Evolutionary conservation across 2,329 filamentous ascomycete species (phyloP).

Genomic region (Blastomyces percursus): DNA sequence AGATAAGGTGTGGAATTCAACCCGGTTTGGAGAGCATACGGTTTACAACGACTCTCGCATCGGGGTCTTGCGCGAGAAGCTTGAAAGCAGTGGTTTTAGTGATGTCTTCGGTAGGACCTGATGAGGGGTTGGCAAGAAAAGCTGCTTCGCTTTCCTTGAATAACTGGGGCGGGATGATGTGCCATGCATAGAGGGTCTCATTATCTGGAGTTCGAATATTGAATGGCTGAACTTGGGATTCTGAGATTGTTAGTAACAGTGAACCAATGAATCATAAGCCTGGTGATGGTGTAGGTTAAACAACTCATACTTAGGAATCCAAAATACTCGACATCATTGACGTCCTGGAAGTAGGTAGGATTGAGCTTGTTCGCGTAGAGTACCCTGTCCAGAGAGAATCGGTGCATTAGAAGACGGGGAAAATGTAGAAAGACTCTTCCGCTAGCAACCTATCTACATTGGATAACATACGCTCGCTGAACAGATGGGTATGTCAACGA

Average conservation of each 20-base stretch:
- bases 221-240: slow-evolving; percentile 82
- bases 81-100: slow-evolving; percentile 40
- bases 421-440: background rate
- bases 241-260: slow-evolving; percentile 34
- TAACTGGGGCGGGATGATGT: slow-evolving; percentile 67
- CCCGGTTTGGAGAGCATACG: slow-evolving; percentile 28
- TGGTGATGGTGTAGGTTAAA: background rate
- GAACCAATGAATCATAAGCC: background rate
- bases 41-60: slow-evolving; percentile 45
- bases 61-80: slow-evolving; percentile 40
- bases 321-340: slow-evolving; percentile 68
- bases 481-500: slow-evolving; percentile 57
- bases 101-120: slow-evolving; percentile 41
- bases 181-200: slow-evolving; percentile 77
- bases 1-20: slow-evolving; percentile 12
- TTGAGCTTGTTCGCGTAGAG: slow-evolving; percentile 76
- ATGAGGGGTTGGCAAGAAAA: slow-evolving; percentile 45
- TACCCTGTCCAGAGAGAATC: slow-evolving; percentile 42
- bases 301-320: slow-evolving; percentile 61
- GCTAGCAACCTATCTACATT: background rate
- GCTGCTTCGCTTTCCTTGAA: slow-evolving; percentile 61
- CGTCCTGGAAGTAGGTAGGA: slow-evolving; percentile 58
- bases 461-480: slow-evolving; percentile 61
- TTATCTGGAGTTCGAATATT: slow-evolving; percentile 62
- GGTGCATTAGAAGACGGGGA: background rate